Evolutionary conservation across 495 filamentous ascomycete species (phyloP), one percentile per base, ranked within the genome.

Genomic region (Bryoglossum gracile): DNA sequence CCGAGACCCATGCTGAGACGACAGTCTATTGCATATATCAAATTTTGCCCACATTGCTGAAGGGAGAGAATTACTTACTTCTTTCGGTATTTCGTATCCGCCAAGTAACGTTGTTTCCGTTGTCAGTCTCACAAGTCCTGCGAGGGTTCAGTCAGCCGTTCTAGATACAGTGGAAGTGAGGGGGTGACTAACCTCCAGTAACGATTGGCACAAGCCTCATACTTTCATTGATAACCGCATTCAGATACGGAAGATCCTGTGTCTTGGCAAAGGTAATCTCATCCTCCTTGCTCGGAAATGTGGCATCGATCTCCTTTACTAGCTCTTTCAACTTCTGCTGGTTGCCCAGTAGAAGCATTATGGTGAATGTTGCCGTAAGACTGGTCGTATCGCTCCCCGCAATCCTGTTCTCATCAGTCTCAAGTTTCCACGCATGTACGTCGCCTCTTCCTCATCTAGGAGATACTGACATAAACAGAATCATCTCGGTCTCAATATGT

Each of bases 401-500:
- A 26, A 55, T 50, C 49, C 49, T 51, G 11, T 3, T 30, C 16
- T 21, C 3, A 19, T 17, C 21, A n/a, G n/a, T n/a, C 6, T 11
- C 9, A 17, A 17, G 30, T 40, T 11, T 9, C 6, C 4, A 19
- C 21, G 5, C 11, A n/a, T 36, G 8, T 26, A 23, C 6, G 17
- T 21, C 19, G 11, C 4, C 5, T 40, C 18, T 10, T 40, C 8
- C 9, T 19, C 0, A 3, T 0, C 9, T 22, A 3, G 22, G 6
- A 38, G 10, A 23, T 10, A 25, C 45, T 11, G 16, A 55, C 54
- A 57, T 48, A 33, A 57, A 57, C 9, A 57, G 35, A 34, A 42
- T 36, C 54, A 57, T 57, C 34, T 57, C 54, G 0, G 44, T 45
- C 3, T 24, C 30, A 11, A 57, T 34, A 45, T 57, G 49, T 28